These are phyloP conservation scores for Malassezia pachydermatis DNA, from an alignment of 1,284 basidiomycete species.

Conservation along the genomic window DNA sequence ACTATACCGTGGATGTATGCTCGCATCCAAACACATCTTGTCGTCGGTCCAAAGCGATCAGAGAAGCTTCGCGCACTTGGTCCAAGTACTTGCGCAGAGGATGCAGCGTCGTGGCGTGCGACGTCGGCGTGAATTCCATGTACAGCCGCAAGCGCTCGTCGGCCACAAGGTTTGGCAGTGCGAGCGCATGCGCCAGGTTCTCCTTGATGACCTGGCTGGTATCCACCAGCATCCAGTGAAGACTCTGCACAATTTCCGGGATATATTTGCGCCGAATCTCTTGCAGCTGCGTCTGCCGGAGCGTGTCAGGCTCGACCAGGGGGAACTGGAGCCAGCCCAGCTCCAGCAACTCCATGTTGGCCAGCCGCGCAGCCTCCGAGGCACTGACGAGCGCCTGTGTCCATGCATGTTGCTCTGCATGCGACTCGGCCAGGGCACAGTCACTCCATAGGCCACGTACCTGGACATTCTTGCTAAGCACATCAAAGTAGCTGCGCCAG, in stretches of 20 bases:
- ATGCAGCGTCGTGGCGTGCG: constrained; percentile 9
- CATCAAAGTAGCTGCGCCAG: constrained; percentile 42
- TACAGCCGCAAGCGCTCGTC: constrained; percentile 78
- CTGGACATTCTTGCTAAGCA: constrained; percentile 27
- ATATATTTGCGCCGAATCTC: constrained; percentile 79
- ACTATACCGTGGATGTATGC: background rate
- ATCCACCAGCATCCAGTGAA: constrained; percentile 65
- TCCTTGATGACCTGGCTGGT: constrained; percentile 60
- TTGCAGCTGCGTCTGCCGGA: constrained; percentile 57
- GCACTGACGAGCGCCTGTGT: constrained; percentile 25
- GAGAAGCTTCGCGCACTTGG: constrained; percentile 34
- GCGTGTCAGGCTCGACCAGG: background rate
- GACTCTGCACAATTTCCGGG: constrained; percentile 75
- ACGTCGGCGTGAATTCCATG: constrained; percentile 59
- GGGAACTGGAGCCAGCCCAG: constrained; percentile 52
- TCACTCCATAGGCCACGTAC: constrained; percentile 32
- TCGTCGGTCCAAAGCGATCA: constrained; percentile 17
- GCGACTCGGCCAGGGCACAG: constrained; percentile 14
- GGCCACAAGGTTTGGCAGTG: constrained; percentile 72
- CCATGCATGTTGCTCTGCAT: constrained; percentile 29
- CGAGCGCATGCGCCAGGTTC: constrained; percentile 67
- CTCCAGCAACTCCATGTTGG: constrained; percentile 50
- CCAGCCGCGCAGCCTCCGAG: constrained; percentile 49
- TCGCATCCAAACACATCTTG: constrained; percentile 14
- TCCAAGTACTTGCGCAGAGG: constrained; percentile 35